Conservation (phyloP, 106 monocot genomes). For the Cymbidium sinense region DNA sequence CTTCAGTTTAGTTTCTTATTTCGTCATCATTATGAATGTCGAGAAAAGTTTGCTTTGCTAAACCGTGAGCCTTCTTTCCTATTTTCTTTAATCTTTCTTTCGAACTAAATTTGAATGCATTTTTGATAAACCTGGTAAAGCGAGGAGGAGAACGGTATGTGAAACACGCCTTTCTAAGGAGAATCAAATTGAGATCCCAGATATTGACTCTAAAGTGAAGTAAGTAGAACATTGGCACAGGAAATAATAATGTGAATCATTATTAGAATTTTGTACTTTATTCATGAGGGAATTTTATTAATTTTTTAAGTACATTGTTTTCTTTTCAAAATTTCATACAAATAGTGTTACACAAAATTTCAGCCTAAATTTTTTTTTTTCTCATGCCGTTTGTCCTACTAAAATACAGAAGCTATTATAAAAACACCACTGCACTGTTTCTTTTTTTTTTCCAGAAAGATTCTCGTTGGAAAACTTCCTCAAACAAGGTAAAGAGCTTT, state of each 20-base stretch:
- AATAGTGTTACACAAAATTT: too few species aligned
- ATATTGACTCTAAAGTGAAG: conserved; percentile 11
- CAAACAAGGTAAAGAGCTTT: conserved; percentile 18
- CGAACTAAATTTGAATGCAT: conserved; percentile 3
- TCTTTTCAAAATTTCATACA: not conserved
- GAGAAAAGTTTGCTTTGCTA: not conserved
- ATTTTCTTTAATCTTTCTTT: not conserved
- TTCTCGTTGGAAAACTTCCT: conserved; percentile 13
- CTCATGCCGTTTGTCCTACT: not conserved
- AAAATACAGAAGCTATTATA: not conserved
- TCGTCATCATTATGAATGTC: conserved; percentile 1
- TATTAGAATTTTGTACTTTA: not conserved
- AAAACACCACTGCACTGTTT: not conserved
- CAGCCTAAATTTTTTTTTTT: not conserved
- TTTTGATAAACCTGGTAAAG: conserved; percentile 5
- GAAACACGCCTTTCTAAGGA: conserved; percentile 3
- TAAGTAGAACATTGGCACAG: not conserved
- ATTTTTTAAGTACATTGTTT: not conserved
- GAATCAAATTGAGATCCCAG: not conserved
- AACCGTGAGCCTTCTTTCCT: not conserved
- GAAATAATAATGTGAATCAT: not conserved
- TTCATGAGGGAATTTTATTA: not conserved
- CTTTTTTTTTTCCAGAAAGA: conserved; percentile 7
- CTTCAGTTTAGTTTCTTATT: not conserved
- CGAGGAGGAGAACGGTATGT: conserved; percentile 4